These are phyloP conservation scores for Veloboletus limbatus DNA, from an alignment of 1,284 basidiomycete genomes.

Conservation along the genomic window DNA sequence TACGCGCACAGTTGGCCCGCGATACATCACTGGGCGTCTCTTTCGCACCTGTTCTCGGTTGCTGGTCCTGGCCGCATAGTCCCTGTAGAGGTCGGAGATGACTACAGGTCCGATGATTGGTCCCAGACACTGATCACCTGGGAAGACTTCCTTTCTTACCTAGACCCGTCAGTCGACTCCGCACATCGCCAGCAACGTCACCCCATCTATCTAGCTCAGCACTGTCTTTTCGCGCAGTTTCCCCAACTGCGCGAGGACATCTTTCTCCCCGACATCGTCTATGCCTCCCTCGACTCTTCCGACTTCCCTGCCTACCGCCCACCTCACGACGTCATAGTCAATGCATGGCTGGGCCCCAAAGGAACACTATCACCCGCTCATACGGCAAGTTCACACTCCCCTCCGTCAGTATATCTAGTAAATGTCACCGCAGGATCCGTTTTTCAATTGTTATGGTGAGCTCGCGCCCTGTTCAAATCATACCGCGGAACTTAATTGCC, in stretches of 20 bases:
- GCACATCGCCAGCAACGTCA: conserved; percentile 27
- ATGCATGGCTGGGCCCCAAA: conserved; percentile 86
- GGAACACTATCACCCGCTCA: conserved; percentile 86
- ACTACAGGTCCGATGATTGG: conserved; percentile 85
- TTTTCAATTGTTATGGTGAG: conserved; percentile 86
- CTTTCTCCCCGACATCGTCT: conserved; percentile 84
- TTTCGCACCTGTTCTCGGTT: conserved; percentile 61
- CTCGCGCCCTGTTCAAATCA: conserved; percentile 8
- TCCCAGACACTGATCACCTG: conserved; percentile 78
- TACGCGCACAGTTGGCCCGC: conserved; percentile 72
- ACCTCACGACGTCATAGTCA: conserved; percentile 73
- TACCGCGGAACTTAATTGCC: conserved; percentile 4
- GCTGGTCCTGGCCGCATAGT: conserved; percentile 81
- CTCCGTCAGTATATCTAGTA: background rate
- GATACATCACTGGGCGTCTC: conserved; percentile 66
- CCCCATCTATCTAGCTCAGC: conserved; percentile 87
- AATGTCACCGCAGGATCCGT: conserved; percentile 70
- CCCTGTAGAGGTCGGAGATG: conserved; percentile 85
- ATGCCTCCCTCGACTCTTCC: conserved; percentile 55
- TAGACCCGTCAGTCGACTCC: conserved; percentile 43
- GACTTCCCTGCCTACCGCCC: conserved; percentile 54
- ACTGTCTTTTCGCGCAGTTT: conserved; percentile 84
- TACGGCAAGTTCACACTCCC: conserved; percentile 60
- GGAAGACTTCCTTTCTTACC: conserved; percentile 65
- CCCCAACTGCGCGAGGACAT: conserved; percentile 76